Evolutionary conservation across 768 basidiomycete genomes (phyloP).

Genomic region (Auriscalpium vulgare): DNA sequence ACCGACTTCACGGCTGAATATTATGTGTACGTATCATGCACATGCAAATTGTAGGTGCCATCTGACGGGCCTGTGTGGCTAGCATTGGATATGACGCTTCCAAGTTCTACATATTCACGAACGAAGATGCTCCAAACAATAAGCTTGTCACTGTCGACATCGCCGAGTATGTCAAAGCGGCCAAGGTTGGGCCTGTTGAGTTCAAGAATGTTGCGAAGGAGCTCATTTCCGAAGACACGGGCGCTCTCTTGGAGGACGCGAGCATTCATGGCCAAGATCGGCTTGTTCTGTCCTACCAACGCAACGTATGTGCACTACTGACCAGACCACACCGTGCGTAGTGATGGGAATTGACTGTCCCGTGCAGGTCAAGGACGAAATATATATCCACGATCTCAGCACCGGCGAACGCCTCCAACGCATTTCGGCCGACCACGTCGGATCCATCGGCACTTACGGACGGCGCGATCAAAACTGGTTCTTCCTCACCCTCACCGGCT

Average conservation of each 20-base stretch:
- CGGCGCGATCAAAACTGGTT: constrained; percentile 49
- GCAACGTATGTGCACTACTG: constrained; percentile 43
- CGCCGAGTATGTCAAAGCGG: constrained; percentile 24
- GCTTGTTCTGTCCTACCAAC: constrained; percentile 58
- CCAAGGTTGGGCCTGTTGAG: constrained; percentile 7
- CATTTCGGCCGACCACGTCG: constrained; percentile 60
- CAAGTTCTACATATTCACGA: constrained; percentile 56
- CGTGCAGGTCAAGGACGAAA: constrained; percentile 65
- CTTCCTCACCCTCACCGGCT: constrained; percentile 57
- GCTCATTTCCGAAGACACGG: constrained; percentile 60
- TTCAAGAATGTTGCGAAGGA: constrained; percentile 40
- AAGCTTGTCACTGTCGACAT: constrained; percentile 62
- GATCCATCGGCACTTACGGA: constrained; percentile 45
- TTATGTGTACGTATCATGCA: constrained; percentile 39
- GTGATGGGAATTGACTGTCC: not conserved
- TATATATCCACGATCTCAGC: constrained; percentile 55
- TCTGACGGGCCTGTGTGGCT: not conserved
- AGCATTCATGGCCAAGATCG: constrained; percentile 44
- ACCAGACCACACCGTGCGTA: not conserved
- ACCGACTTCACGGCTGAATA: constrained; percentile 65
- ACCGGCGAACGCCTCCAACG: constrained; percentile 45
- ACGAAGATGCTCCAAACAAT: constrained; percentile 56
- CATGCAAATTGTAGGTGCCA: not conserved
- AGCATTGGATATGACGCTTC: constrained; percentile 62
- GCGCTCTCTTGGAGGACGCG: constrained; percentile 49